Percentiles rank a stretch among this genome's conserved stretches.
Evolutionary conservation across 441 rosid species (phyloP).

Genomic region (Bruguiera hainesii): DNA sequence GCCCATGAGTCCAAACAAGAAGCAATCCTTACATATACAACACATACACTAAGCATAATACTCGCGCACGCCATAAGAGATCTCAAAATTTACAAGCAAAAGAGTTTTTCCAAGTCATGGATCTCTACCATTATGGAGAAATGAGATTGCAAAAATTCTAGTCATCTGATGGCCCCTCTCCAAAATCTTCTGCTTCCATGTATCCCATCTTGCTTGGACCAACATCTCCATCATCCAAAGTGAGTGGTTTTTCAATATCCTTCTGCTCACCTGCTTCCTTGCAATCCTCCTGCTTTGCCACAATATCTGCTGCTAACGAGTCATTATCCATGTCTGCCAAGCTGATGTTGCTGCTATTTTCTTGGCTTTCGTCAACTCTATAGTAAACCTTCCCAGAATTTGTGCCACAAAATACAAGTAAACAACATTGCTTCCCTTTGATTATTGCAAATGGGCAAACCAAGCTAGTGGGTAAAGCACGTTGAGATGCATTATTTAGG

Average conservation of each 20-base stretch:
- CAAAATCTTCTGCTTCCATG: constrained; percentile 19
- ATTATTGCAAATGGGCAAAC: background rate
- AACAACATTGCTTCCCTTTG: constrained; percentile 7
- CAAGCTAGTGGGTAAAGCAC: background rate
- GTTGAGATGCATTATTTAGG: no score
- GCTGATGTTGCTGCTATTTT: constrained; percentile 10
- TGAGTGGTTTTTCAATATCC: constrained; percentile 16
- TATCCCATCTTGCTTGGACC: constrained; percentile 5
- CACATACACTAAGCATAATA: no score
- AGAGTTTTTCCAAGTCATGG: no score
- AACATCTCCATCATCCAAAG: constrained; percentile 1
- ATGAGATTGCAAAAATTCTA: background rate
- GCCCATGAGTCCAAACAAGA: no score
- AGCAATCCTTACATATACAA: no score
- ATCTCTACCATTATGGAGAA: no score
- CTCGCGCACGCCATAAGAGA: no score
- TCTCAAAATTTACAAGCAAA: no score
- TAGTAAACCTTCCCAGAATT: constrained; percentile 43
- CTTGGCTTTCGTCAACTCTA: constrained; percentile 51
- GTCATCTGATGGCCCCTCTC: constrained; percentile 17
- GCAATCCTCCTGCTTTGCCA: constrained; percentile 14
- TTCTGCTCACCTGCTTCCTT: constrained; percentile 22
- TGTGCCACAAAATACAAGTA: background rate
- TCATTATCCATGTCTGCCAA: background rate
- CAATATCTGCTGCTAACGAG: constrained; percentile 13